Evolutionary conservation across 163 green algal genomes (phyloP).

Genomic region (Chlamydomonas reinhardtii): DNA sequence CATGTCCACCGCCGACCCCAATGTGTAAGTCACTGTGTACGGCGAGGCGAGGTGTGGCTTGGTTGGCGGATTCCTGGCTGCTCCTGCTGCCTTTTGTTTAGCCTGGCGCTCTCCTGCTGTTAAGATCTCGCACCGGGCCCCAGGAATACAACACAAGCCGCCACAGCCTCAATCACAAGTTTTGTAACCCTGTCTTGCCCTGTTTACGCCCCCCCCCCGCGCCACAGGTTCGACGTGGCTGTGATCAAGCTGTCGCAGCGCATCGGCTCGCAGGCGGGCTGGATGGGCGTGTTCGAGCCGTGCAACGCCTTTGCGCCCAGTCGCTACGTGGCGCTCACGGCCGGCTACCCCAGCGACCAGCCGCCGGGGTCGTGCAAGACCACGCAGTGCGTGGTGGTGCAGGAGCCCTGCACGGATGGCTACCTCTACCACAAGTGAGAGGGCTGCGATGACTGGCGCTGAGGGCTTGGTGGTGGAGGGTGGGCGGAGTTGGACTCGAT

Average conservation of each 20-base stretch:
- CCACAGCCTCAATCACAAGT: no score
- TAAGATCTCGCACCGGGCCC: no score
- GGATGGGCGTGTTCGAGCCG: conserved; percentile 63
- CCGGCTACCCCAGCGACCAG: conserved; percentile 60
- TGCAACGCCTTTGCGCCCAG: conserved; percentile 47
- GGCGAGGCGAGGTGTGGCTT: no score
- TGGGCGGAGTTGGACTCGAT: no score
- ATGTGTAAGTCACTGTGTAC: neutral
- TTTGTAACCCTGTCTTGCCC: no score
- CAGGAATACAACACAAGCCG: no score
- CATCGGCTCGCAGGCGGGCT: conserved; percentile 54
- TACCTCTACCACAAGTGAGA: conserved; percentile 53
- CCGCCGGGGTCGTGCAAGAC: conserved; percentile 50
- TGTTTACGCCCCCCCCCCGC: no score
- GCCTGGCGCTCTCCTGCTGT: no score
- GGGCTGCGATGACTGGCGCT: no score
- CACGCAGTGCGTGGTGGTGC: conserved; percentile 27
- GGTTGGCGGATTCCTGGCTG: no score
- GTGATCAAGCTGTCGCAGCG: conserved; percentile 54
- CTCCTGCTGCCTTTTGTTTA: no score
- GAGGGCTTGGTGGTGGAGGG: no score
- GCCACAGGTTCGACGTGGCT: conserved; percentile 48
- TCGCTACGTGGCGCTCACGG: conserved; percentile 48
- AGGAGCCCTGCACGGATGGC: conserved; percentile 36
- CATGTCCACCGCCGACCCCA: conserved; percentile 6